Percentiles rank a stretch among this genome's conserved stretches.
phyloP scores from a whole-genome alignment of 2,329 filamentous ascomycete genomes.

The Botrytis galanthina region DNA sequence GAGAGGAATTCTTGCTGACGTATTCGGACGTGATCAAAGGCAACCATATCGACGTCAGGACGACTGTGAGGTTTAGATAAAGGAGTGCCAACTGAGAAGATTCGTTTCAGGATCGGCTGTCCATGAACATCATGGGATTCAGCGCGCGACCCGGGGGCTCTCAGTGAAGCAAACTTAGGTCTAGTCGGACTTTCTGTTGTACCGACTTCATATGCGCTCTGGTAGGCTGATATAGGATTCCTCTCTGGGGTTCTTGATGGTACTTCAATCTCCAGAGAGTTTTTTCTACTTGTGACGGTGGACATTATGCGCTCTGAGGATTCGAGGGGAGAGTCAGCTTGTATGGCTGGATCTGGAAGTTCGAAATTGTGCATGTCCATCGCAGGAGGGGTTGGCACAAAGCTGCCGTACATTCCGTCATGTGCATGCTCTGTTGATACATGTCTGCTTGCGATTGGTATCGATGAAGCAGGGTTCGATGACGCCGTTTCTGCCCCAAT shows the following conservation, averaged over 20 bases:
- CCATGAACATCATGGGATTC: conserved; percentile 27
- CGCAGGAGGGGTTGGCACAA: conserved; percentile 53
- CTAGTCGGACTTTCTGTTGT: conserved; percentile 38
- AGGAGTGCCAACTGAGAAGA: conserved; percentile 34
- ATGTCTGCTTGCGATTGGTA: neutral
- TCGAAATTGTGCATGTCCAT: conserved; percentile 45
- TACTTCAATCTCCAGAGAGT: conserved; percentile 7
- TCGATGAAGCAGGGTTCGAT: neutral
- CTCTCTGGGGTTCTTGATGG: neutral
- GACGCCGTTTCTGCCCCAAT: neutral
- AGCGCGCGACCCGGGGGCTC: conserved; percentile 23
- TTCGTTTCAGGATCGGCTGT: conserved; percentile 31
- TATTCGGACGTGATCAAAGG: conserved; percentile 64
- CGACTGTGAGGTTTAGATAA: conserved; percentile 43
- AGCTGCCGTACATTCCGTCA: conserved; percentile 55
- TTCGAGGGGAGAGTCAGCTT: conserved; percentile 18
- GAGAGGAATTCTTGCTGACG: conserved; percentile 81
- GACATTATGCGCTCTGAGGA: conserved; percentile 1
- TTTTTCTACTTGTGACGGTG: neutral
- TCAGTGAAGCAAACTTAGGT: conserved; percentile 32
- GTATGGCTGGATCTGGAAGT: conserved; percentile 58
- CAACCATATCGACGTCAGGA: conserved; percentile 51
- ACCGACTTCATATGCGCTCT: conserved; percentile 46
- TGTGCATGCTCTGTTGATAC: neutral
- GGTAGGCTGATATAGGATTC: conserved; percentile 16